Evolutionary conservation across 108 stramenopile genomes (phyloP).

Genomic region (Discostella pseudostelligera): DNA sequence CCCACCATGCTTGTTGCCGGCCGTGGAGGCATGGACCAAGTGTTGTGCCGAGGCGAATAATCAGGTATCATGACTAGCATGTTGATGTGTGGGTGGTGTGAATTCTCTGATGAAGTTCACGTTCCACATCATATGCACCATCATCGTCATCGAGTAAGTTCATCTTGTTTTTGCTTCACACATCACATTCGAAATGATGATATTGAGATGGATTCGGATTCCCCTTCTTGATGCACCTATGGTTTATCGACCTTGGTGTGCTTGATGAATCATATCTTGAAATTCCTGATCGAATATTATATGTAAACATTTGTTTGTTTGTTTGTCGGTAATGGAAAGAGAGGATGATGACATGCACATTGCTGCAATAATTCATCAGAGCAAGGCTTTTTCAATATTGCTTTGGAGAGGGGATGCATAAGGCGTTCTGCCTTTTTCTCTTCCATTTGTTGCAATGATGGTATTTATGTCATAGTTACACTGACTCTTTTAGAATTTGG

Average conservation of each 20-base stretch:
- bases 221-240: slow-evolving; percentile 53
- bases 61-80: background rate
- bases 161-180: background rate
- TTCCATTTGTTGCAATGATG: slow-evolving; percentile 38
- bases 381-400: slow-evolving; percentile 12
- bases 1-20: slow-evolving; percentile 22
- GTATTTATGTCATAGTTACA: slow-evolving; percentile 53
- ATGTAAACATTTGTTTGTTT: slow-evolving; percentile 4
- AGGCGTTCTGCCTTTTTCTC: slow-evolving; percentile 28
- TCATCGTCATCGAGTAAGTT: background rate
- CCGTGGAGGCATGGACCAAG: slow-evolving; percentile 47
- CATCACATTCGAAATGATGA: slow-evolving; percentile 41
- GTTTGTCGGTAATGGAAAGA: slow-evolving; percentile 6
- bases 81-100: too few relatives aligned
- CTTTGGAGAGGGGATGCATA: slow-evolving; percentile 7
- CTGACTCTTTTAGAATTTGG: slow-evolving; percentile 32
- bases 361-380: slow-evolving; percentile 26
- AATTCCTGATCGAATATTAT: slow-evolving; percentile 42
- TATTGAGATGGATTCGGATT: slow-evolving; percentile 56
- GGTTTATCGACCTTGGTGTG: slow-evolving; percentile 49
- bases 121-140: too few relatives aligned
- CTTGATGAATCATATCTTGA: slow-evolving; percentile 39
- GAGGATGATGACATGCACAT: slow-evolving; percentile 49
- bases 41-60: slow-evolving; percentile 44
- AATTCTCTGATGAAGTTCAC: too few relatives aligned